Percentiles rank a stretch among this genome's conserved stretches.
These are phyloP conservation scores for Catenaria anguillulae DNA, from an alignment of 371 early-diverging fungal species.

Conservation along the genomic window DNA sequence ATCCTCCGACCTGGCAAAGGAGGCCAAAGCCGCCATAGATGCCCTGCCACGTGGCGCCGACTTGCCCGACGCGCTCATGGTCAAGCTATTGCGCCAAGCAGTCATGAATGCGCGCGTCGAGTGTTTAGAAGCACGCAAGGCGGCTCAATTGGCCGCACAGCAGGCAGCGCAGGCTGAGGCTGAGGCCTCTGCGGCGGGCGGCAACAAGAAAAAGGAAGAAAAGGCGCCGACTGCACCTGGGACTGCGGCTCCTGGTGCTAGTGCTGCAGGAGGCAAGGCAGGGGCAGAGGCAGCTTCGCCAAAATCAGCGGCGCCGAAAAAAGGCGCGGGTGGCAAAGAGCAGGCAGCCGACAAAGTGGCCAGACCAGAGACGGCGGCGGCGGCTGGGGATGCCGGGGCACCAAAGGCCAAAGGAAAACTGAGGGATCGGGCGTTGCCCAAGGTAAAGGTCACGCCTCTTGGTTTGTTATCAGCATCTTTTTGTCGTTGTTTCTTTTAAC, in stretches of 20 bases:
- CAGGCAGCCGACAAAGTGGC: too few species aligned
- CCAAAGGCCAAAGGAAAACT: slow-evolving; percentile 5
- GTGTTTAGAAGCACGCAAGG: not conserved
- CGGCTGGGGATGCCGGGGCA: not conserved
- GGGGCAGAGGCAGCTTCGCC: not conserved
- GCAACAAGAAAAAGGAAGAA: not conserved
- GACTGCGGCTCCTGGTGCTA: too few species aligned
- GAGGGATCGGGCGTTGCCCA: slow-evolving; percentile 1
- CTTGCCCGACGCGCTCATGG: slow-evolving; percentile 5
- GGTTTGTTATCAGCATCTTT: too few species aligned
- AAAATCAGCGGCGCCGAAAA: not conserved
- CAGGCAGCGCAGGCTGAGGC: slow-evolving; percentile 5
- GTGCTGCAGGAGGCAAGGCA: too few species aligned
- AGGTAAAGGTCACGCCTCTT: slow-evolving; percentile 4
- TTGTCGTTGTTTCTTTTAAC: too few species aligned
- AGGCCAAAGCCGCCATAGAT: not conserved
- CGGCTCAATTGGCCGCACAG: too few species aligned
- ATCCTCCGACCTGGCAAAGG: not conserved
- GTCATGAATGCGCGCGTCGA: not conserved
- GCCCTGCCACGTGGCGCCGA: slow-evolving; percentile 2
- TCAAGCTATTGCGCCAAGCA: not conserved
- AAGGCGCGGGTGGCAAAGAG: too few species aligned
- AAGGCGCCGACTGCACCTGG: slow-evolving; percentile 1
- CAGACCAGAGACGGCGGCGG: too few species aligned
- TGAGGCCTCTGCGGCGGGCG: not conserved